These are phyloP conservation scores for Pezicula carpinea DNA, from an alignment of 2,329 filamentous ascomycete species.

Conservation along the genomic window DNA sequence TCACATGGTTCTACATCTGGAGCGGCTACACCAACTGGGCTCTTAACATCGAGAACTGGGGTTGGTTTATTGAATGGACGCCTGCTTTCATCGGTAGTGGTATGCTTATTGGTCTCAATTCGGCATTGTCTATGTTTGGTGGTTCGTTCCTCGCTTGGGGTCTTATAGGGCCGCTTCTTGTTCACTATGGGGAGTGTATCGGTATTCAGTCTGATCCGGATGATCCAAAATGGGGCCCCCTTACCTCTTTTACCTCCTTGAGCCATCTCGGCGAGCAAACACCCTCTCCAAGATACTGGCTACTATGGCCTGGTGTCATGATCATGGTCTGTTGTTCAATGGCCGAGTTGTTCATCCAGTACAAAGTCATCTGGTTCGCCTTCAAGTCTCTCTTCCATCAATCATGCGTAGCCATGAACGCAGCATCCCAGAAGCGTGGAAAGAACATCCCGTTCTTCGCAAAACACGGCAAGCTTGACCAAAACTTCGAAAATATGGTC, in stretches of 20 bases:
- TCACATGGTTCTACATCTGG: slow-evolving; percentile 51
- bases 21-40: slow-evolving; percentile 44
- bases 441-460: slow-evolving; percentile 39
- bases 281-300: slow-evolving; percentile 46
- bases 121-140: slow-evolving; percentile 51
- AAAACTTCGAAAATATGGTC: slow-evolving; percentile 37
- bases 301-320: slow-evolving; percentile 38
- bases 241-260: slow-evolving; percentile 36
- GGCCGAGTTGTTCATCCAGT: slow-evolving; percentile 38
- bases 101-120: slow-evolving; percentile 48
- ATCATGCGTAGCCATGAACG: slow-evolving; percentile 37
- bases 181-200: slow-evolving; percentile 46
- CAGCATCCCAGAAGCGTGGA: slow-evolving; percentile 33
- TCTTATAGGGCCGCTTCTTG: slow-evolving; percentile 52
- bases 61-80: slow-evolving; percentile 55
- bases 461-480: slow-evolving; percentile 30
- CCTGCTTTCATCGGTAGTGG: slow-evolving; percentile 55
- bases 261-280: slow-evolving; percentile 33
- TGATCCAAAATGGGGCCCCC: slow-evolving; percentile 36
- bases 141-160: slow-evolving; percentile 42
- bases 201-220: slow-evolving; percentile 30
- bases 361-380: slow-evolving; percentile 40
- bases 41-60: slow-evolving; percentile 54
- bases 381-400: slow-evolving; percentile 45
- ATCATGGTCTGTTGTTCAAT: slow-evolving; percentile 45